A percentile compares a stretch with the other conserved stretches of the same genome.
Evolutionary conservation across 2,329 filamentous ascomycete genomes (phyloP).

Genomic region (Trichoderma asperellum): DNA sequence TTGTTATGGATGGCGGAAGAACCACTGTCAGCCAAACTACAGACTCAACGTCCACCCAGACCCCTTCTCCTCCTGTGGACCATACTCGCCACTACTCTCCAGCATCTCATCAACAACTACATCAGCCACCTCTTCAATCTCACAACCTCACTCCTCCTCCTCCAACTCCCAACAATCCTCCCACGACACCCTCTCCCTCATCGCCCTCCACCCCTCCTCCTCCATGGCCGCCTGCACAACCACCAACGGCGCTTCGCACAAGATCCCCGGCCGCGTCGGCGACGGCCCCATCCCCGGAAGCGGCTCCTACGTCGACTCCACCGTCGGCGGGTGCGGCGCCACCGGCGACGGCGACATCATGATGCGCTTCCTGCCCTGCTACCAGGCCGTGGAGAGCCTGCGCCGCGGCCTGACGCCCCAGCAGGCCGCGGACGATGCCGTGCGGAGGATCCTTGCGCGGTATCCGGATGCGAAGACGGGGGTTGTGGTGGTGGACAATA

Average conservation of each 20-base stretch:
- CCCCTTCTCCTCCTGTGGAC: conserved; percentile 49
- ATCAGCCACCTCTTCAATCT: neutral
- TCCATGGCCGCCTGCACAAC: conserved; percentile 59
- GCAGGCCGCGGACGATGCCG: conserved; percentile 55
- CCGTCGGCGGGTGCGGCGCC: conserved; percentile 59
- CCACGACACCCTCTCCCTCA: conserved; percentile 60
- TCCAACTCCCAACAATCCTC: conserved; percentile 33
- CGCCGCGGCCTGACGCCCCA: conserved; percentile 52
- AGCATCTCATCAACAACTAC: neutral
- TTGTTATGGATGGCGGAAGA: conserved; percentile 50
- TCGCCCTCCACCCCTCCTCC: conserved; percentile 50
- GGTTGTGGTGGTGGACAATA: conserved; percentile 54
- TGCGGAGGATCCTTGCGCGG: conserved; percentile 52
- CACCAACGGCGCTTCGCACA: conserved; percentile 59
- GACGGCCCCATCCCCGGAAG: conserved; percentile 60
- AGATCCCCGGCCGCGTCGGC: conserved; percentile 59
- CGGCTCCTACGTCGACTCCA: conserved; percentile 58
- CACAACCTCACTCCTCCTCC: neutral
- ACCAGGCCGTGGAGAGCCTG: conserved; percentile 60
- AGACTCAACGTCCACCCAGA: conserved; percentile 52
- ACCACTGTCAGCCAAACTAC: conserved; percentile 57
- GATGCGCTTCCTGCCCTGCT: conserved; percentile 62
- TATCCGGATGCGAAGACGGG: conserved; percentile 53
- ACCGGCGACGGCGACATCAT: conserved; percentile 62
- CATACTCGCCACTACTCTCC: conserved; percentile 46